phyloP scores from a whole-genome alignment of 2,329 filamentous ascomycete genomes.

The Paecilomyces sp. region DNA sequence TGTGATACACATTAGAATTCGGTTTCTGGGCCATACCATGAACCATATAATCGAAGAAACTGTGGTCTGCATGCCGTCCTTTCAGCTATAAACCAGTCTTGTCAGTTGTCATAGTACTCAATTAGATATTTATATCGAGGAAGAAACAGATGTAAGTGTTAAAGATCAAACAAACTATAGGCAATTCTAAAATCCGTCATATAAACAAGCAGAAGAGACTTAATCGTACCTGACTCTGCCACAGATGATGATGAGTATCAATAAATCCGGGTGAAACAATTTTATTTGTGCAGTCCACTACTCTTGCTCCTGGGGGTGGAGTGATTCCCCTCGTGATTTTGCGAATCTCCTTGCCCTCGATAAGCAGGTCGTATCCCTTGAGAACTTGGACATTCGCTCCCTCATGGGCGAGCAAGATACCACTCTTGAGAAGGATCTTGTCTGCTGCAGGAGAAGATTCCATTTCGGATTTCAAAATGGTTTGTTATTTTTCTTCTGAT shows the following conservation, averaged over 20 bases:
- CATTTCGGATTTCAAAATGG: not conserved
- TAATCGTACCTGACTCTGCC: slow-evolving; percentile 25
- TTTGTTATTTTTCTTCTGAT: not conserved
- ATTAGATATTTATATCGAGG: too few species aligned
- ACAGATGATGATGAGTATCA: slow-evolving; percentile 36
- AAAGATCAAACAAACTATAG: too few species aligned
- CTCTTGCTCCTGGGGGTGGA: slow-evolving; percentile 7
- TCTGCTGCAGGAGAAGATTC: not conserved
- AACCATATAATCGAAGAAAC: slow-evolving; percentile 34
- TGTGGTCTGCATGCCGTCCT: slow-evolving; percentile 30
- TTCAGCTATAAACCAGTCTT: slow-evolving; percentile 22
- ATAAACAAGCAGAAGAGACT: not conserved
- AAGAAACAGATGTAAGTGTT: too few species aligned
- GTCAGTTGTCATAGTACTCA: not conserved
- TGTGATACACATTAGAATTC: not conserved
- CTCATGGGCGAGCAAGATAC: not conserved
- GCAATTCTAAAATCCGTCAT: too few species aligned
- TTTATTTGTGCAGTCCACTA: slow-evolving; percentile 35
- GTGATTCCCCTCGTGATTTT: slow-evolving; percentile 11
- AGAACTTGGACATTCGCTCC: not conserved
- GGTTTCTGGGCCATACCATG: slow-evolving; percentile 3
- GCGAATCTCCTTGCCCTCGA: slow-evolving; percentile 13
- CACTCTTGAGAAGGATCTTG: not conserved
- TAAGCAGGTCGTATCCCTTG: slow-evolving; percentile 8
- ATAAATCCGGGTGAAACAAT: slow-evolving; percentile 27